Conservation (phyloP, 83 land plant species). For the Picea mariana region DNA sequence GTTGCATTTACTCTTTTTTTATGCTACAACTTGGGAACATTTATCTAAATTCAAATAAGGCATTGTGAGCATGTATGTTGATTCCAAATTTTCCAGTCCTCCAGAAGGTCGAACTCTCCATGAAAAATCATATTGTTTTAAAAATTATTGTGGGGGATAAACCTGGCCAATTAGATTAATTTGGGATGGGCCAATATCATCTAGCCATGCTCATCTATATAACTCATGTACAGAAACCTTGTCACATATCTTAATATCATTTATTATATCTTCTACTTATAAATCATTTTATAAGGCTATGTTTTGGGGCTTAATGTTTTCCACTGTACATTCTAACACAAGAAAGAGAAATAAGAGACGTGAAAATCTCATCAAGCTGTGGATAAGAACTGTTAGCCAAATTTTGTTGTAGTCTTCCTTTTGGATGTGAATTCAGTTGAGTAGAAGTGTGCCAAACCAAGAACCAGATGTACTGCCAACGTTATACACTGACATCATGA, state of each 20-base stretch:
- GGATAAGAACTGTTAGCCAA: constrained; percentile 31
- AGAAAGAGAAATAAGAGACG: constrained; percentile 32
- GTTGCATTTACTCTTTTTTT: not conserved
- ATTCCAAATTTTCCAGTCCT: not conserved
- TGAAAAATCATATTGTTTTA: not conserved
- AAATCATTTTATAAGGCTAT: not conserved
- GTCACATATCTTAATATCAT: not conserved
- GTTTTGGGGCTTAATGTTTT: constrained; percentile 5
- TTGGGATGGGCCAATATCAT: not conserved
- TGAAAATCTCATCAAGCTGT: constrained; percentile 25
- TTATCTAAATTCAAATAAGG: not conserved
- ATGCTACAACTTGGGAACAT: not conserved
- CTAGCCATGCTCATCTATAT: not conserved
- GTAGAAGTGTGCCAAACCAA: constrained; percentile 29
- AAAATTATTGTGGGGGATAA: too few species aligned
- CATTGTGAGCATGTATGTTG: not conserved
- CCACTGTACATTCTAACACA: constrained; percentile 17
- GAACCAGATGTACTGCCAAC: constrained; percentile 30
- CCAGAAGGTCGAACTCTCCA: not conserved
- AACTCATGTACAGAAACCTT: not conserved
- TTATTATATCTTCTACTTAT: not conserved
- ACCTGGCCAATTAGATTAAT: too few species aligned
- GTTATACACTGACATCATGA: constrained; percentile 35
- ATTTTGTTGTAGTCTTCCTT: constrained; percentile 27
- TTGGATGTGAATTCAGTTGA: constrained; percentile 21